These are phyloP conservation scores for Mycena polygramma DNA, from an alignment of 768 basidiomycete species.

Conservation along the genomic window DNA sequence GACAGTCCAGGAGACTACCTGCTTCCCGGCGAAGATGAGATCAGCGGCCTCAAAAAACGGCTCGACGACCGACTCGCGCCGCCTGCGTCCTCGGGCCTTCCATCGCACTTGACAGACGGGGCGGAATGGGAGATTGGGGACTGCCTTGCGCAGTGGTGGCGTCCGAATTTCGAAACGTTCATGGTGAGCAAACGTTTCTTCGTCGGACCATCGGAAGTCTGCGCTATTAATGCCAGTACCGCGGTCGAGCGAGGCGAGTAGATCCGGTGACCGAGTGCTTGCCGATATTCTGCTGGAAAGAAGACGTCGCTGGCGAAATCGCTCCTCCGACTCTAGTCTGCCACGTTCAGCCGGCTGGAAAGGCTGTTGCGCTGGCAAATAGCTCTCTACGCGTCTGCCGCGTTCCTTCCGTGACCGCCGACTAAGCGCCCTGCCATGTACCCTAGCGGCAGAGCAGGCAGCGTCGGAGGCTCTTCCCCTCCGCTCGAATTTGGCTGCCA, in stretches of 20 bases:
- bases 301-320: too few species aligned
- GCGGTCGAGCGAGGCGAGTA: constrained; percentile 14
- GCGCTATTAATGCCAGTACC: constrained; percentile 26
- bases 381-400: too few species aligned
- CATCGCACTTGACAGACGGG: constrained; percentile 82
- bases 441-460: too few species aligned
- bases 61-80: constrained; percentile 93
- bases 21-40: constrained; percentile 94
- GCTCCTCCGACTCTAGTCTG: too few species aligned
- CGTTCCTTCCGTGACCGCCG: too few species aligned
- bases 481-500: too few species aligned
- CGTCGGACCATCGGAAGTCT: not conserved
- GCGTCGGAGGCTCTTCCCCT: too few species aligned
- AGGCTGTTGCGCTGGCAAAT: too few species aligned
- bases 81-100: constrained; percentile 69
- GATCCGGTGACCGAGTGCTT: constrained; percentile 10
- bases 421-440: too few species aligned
- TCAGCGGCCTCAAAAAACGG: constrained; percentile 89
- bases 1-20: constrained; percentile 97
- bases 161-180: constrained; percentile 98
- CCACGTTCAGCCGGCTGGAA: too few species aligned
- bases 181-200: constrained; percentile 73
- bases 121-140: constrained; percentile 97
- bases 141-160: constrained; percentile 98
- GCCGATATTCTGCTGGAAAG: too few species aligned